Conservation (phyloP, 2,329 filamentous ascomycete genomes). For the Alternaria consortialis region DNA sequence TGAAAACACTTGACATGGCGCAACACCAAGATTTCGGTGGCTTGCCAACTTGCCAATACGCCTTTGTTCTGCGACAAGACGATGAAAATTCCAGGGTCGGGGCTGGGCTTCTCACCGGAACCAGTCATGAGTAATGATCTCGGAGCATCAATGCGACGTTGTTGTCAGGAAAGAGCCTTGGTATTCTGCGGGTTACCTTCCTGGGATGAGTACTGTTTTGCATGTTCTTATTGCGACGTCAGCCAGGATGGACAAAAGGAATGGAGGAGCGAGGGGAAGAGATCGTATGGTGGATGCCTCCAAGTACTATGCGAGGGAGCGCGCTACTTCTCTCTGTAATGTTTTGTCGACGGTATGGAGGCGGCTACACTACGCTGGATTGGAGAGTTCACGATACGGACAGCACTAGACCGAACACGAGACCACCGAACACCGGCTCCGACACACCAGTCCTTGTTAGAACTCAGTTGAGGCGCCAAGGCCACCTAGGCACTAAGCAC, state of each 20-base stretch:
- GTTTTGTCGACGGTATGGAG: background rate
- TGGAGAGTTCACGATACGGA: background rate
- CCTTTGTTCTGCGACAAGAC: constrained; percentile 30
- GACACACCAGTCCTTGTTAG: constrained; percentile 1
- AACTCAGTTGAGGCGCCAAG: constrained; percentile 5
- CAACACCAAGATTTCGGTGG: constrained; percentile 32
- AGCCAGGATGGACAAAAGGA: constrained; percentile 1
- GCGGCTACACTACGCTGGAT: constrained; percentile 2
- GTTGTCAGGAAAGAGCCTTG: constrained; percentile 17
- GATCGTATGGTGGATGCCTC: background rate
- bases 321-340: background rate
- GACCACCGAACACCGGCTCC: constrained; percentile 9
- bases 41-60: constrained; percentile 42
- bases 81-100: constrained; percentile 17
- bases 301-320: background rate
- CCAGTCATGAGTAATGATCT: constrained; percentile 16
- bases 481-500: constrained; percentile 11
- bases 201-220: constrained; percentile 1
- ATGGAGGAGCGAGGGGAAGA: background rate
- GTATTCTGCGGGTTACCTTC: constrained; percentile 17
- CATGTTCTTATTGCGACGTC: background rate
- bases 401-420: constrained; percentile 11
- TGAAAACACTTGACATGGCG: constrained; percentile 19
- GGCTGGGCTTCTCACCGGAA: constrained; percentile 23
- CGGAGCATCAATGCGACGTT: background rate